phyloP scores from a whole-genome alignment of 2,329 filamentous ascomycete species.

The Mollisiaceae sp. region DNA sequence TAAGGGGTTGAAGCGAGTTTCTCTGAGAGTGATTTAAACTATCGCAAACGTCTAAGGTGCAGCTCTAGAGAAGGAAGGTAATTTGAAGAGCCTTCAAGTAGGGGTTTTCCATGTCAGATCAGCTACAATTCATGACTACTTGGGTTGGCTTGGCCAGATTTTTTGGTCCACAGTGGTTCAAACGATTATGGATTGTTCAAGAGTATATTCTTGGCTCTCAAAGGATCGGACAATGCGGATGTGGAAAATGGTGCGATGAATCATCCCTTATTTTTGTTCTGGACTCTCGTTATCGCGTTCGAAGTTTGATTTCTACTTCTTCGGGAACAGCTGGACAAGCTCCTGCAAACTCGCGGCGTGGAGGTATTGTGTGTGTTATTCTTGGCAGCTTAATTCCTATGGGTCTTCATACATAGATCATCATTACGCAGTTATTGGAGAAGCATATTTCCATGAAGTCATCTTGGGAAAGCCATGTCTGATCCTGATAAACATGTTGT shows the following conservation, averaged over 20 bases:
- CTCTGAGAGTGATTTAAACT: neutral
- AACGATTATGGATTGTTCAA: slow-evolving; percentile 13
- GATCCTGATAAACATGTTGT: neutral
- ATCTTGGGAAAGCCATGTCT: slow-evolving; percentile 20
- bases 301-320: neutral
- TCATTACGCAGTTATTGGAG: slow-evolving; percentile 17
- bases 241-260: neutral
- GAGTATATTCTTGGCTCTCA: slow-evolving; percentile 9
- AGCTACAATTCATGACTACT: neutral
- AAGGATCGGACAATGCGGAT: slow-evolving; percentile 1
- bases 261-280: neutral
- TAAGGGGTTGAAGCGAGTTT: too few species aligned
- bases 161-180: slow-evolving; percentile 11
- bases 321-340: neutral
- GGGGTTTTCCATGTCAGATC: neutral
- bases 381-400: slow-evolving; percentile 17
- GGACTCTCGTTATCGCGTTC: neutral
- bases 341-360: neutral
- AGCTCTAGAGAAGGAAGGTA: slow-evolving; percentile 7
- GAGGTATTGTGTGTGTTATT: slow-evolving; percentile 16
- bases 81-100: neutral
- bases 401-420: slow-evolving; percentile 2
- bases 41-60: neutral
- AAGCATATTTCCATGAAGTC: slow-evolving; percentile 20
- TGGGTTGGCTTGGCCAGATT: neutral